Evolutionary conservation across 148 eudicot species (phyloP).

Genomic region (Chenopodium album): DNA sequence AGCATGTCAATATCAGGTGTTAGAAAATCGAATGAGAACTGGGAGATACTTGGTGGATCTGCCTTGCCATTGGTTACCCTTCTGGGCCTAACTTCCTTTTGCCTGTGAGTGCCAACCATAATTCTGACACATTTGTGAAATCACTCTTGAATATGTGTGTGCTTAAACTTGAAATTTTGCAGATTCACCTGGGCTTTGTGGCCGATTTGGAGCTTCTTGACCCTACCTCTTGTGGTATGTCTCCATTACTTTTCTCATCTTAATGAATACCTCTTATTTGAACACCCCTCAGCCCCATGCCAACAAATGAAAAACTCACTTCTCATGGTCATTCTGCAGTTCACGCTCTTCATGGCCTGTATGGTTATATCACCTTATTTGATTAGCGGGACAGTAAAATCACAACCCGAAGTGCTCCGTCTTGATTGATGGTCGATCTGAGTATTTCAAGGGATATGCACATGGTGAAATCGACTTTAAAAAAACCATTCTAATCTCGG

Average conservation of each 20-base stretch:
- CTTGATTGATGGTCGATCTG: constrained; percentile 43
- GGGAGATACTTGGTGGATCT: constrained; percentile 64
- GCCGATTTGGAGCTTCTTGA: constrained; percentile 58
- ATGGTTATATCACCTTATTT: constrained; percentile 68
- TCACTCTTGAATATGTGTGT: background rate
- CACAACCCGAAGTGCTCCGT: constrained; percentile 53
- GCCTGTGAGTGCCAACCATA: constrained; percentile 62
- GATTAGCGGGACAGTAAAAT: constrained; percentile 48
- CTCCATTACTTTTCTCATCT: background rate
- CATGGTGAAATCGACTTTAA: constrained; percentile 12
- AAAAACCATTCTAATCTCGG: background rate
- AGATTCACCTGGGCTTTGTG: constrained; percentile 70
- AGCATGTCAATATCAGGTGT: constrained; percentile 58
- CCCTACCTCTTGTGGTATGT: constrained; percentile 51
- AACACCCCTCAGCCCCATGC: background rate
- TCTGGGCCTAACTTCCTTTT: constrained; percentile 71
- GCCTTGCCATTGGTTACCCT: constrained; percentile 68
- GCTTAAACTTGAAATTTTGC: constrained; percentile 32
- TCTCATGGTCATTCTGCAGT: constrained; percentile 41
- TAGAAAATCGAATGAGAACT: constrained; percentile 62
- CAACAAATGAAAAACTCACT: background rate
- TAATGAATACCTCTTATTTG: background rate
- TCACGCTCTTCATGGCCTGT: constrained; percentile 83
- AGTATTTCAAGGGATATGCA: constrained; percentile 16
- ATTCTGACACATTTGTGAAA: background rate